Evolutionary conservation across 2,329 filamentous ascomycete species (phyloP).

Genomic region (Chrysosporium keratinophilum): DNA sequence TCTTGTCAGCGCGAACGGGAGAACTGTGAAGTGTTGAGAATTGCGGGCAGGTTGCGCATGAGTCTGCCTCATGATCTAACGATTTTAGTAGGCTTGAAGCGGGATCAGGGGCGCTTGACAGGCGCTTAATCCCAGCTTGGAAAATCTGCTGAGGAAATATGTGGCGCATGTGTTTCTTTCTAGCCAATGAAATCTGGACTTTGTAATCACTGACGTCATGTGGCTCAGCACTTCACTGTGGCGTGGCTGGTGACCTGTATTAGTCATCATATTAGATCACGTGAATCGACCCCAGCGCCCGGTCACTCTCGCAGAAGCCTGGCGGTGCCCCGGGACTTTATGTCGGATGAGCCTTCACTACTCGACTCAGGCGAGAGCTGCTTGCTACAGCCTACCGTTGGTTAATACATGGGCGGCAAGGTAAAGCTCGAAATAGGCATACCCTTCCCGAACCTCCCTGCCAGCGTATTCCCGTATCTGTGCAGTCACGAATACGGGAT

Average conservation of each 20-base stretch:
- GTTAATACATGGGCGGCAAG: not conserved
- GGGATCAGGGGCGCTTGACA: too few species aligned
- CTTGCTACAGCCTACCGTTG: not conserved
- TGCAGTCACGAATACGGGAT: constrained; percentile 3
- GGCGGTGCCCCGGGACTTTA: too few species aligned
- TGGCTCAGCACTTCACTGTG: not conserved
- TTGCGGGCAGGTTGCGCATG: too few species aligned
- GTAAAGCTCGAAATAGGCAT: not conserved
- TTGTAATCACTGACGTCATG: not conserved
- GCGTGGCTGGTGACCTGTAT: constrained; percentile 1
- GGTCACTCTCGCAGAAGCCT: too few species aligned
- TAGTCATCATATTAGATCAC: not conserved
- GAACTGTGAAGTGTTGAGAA: too few species aligned
- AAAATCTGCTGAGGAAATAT: not conserved
- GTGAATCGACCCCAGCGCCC: too few species aligned
- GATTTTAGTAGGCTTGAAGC: too few species aligned
- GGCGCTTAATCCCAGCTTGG: too few species aligned
- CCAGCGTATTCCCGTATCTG: constrained; percentile 1
- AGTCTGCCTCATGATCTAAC: too few species aligned
- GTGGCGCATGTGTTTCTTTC: not conserved
- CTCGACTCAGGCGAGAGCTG: too few species aligned
- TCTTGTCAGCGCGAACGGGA: too few species aligned
- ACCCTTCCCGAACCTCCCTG: not conserved
- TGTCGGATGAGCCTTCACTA: too few species aligned
- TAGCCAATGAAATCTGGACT: not conserved